phyloP scores from a whole-genome alignment of 1,139 yeast genomes.

The Schizosaccharomyces versatilis region DNA sequence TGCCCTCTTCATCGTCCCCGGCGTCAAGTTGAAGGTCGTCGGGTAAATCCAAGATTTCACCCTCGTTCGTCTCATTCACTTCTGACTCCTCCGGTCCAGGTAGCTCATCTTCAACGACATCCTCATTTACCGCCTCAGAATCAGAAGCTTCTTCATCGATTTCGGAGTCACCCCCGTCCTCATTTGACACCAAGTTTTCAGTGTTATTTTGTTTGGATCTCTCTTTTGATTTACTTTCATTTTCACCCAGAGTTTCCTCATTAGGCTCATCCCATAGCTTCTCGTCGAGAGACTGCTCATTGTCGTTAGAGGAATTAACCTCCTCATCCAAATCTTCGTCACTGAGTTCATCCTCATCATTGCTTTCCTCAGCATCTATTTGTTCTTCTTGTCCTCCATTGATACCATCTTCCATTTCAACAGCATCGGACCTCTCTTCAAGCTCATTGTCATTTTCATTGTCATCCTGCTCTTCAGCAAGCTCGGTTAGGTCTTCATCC shows the following conservation, averaged over 20 bases:
- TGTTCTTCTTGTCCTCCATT: slow-evolving; percentile 26
- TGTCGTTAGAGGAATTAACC: slow-evolving; percentile 40
- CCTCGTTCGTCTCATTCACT: slow-evolving; percentile 54
- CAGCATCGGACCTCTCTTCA: background rate
- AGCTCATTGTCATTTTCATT: slow-evolving; percentile 39
- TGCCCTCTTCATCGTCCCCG: slow-evolving; percentile 17
- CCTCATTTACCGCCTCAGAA: slow-evolving; percentile 25
- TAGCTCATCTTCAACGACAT: slow-evolving; percentile 23
- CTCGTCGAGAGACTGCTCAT: slow-evolving; percentile 76
- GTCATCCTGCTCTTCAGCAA: slow-evolving; percentile 57
- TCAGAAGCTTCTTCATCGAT: slow-evolving; percentile 15
- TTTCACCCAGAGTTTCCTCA: slow-evolving; percentile 76
- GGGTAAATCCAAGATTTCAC: slow-evolving; percentile 61
- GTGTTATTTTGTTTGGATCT: slow-evolving; percentile 93
- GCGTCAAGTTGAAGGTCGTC: slow-evolving; percentile 38
- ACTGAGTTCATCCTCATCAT: slow-evolving; percentile 35
- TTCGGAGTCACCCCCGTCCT: slow-evolving; percentile 26
- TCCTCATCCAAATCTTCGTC: slow-evolving; percentile 28
- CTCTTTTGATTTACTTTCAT: slow-evolving; percentile 79
- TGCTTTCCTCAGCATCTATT: slow-evolving; percentile 22
- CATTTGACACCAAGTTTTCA: slow-evolving; percentile 45
- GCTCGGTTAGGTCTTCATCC: slow-evolving; percentile 75
- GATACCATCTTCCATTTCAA: slow-evolving; percentile 24
- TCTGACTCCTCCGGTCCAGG: slow-evolving; percentile 41
- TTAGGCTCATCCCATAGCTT: slow-evolving; percentile 24